Evolutionary conservation across 306 rosid genomes (phyloP).

Genomic region (Sophora flavescens): DNA sequence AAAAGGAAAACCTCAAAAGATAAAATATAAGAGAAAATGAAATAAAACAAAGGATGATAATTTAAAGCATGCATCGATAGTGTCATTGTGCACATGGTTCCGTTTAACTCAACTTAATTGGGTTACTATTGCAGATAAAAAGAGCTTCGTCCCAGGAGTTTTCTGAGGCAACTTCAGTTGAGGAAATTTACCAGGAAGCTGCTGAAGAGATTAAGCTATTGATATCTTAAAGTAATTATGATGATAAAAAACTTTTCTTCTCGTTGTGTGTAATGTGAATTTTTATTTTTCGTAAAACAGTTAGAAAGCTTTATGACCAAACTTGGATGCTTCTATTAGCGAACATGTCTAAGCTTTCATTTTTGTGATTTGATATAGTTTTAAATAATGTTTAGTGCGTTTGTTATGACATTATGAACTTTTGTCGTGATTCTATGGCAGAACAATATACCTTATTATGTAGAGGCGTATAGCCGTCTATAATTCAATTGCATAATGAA

Average conservation of each 20-base stretch:
- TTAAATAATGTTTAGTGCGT: not conserved
- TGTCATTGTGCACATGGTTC: not conserved
- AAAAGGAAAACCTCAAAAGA: not conserved
- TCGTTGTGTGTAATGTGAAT: not conserved
- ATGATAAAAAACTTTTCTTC: not conserved
- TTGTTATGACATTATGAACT: not conserved
- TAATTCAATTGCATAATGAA: not conserved
- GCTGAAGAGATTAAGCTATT: constrained; percentile 58
- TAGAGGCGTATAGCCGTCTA: not conserved
- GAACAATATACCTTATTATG: not conserved
- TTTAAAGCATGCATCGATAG: not conserved
- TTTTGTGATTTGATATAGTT: not conserved
- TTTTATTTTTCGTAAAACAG: not conserved
- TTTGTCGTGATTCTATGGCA: not conserved
- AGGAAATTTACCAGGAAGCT: constrained; percentile 58
- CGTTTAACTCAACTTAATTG: not conserved
- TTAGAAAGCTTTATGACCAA: not conserved
- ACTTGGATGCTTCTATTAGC: not conserved
- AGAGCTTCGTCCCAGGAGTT: constrained; percentile 30
- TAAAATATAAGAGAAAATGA: not conserved
- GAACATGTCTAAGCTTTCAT: not conserved
- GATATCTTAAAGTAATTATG: constrained; percentile 41
- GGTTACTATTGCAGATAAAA: constrained; percentile 45
- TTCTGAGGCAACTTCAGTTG: constrained; percentile 24
- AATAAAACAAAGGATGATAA: not conserved